These are phyloP conservation scores for Rosa rugosa DNA, from an alignment of 306 rosid genomes.

Conservation along the genomic window DNA sequence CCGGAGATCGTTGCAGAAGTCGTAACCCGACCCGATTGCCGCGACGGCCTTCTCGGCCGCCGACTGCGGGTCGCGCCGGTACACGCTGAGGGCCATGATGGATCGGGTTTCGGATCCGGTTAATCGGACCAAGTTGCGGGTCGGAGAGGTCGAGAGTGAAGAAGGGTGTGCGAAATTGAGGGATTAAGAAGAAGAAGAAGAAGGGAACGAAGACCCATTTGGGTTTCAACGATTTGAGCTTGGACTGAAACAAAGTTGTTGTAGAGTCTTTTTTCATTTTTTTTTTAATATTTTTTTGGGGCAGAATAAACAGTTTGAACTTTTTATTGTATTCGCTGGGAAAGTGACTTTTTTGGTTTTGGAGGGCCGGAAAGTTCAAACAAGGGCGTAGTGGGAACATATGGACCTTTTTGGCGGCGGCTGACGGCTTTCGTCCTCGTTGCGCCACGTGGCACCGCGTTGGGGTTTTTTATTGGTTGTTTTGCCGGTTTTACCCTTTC, in stretches of 20 bases:
- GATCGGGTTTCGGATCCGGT: background rate
- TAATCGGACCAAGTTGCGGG: no score
- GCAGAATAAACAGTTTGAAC: background rate
- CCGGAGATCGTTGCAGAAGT: constrained; percentile 58
- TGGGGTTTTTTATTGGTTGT: background rate
- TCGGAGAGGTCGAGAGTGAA: background rate
- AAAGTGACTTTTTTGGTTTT: background rate
- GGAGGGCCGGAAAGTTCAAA: background rate
- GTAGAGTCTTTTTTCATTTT: background rate
- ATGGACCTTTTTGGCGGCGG: background rate
- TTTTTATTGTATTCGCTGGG: background rate
- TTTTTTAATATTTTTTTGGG: background rate
- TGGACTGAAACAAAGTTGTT: background rate
- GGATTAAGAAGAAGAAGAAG: constrained; percentile 11
- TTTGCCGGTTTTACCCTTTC: background rate
- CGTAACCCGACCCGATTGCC: constrained; percentile 73
- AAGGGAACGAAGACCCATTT: constrained; percentile 2
- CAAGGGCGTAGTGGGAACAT: background rate
- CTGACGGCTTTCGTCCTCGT: background rate
- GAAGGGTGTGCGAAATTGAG: background rate
- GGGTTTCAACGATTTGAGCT: constrained; percentile 1
- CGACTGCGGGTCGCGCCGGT: constrained; percentile 44
- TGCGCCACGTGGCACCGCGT: background rate
- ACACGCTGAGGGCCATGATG: constrained; percentile 33
- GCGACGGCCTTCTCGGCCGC: constrained; percentile 77